Percentiles rank a stretch among this genome's conserved stretches.
These are phyloP conservation scores for Meripilus lineatus DNA, from an alignment of 1,284 basidiomycete genomes.

Conservation along the genomic window DNA sequence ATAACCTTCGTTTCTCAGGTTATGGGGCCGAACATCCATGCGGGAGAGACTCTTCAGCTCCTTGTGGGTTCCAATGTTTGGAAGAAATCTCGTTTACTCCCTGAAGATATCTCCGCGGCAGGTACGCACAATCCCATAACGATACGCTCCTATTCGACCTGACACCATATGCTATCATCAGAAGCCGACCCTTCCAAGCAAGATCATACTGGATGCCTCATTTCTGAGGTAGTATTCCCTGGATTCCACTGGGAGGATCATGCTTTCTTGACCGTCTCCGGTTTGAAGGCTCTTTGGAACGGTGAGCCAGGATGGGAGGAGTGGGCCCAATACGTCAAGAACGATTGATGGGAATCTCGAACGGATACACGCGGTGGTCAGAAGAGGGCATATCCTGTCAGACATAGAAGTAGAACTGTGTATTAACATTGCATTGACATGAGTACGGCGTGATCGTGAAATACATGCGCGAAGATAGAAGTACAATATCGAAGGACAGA, in stretches of 20 bases:
- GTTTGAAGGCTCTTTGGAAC: slow-evolving; percentile 30
- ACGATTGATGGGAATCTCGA: too few relatives aligned
- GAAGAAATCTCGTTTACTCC: slow-evolving; percentile 43
- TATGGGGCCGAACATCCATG: slow-evolving; percentile 35
- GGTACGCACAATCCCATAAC: slow-evolving; percentile 5
- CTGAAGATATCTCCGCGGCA: slow-evolving; percentile 29
- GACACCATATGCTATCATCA: slow-evolving; percentile 1
- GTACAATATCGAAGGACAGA: too few relatives aligned
- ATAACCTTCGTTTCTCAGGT: slow-evolving; percentile 17
- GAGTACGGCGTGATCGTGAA: too few relatives aligned
- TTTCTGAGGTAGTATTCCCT: slow-evolving; percentile 45
- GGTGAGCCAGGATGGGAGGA: slow-evolving; percentile 15
- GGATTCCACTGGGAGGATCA: slow-evolving; percentile 49
- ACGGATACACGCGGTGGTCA: too few relatives aligned
- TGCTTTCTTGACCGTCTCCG: slow-evolving; percentile 30
- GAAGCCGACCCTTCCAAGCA: slow-evolving; percentile 18
- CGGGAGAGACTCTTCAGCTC: slow-evolving; percentile 39
- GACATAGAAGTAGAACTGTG: too few relatives aligned
- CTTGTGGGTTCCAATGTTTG: slow-evolving; percentile 43
- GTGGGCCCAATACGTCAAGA: slow-evolving; percentile 14
- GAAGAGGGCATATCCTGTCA: too few relatives aligned
- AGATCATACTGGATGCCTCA: slow-evolving; percentile 34
- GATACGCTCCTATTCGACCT: background rate
- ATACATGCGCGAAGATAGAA: too few relatives aligned
- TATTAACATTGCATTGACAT: too few relatives aligned